Base-by-base conservation (phyloP, 2,329 filamentous ascomycete species). In the Colletotrichum liriopes region DNA sequence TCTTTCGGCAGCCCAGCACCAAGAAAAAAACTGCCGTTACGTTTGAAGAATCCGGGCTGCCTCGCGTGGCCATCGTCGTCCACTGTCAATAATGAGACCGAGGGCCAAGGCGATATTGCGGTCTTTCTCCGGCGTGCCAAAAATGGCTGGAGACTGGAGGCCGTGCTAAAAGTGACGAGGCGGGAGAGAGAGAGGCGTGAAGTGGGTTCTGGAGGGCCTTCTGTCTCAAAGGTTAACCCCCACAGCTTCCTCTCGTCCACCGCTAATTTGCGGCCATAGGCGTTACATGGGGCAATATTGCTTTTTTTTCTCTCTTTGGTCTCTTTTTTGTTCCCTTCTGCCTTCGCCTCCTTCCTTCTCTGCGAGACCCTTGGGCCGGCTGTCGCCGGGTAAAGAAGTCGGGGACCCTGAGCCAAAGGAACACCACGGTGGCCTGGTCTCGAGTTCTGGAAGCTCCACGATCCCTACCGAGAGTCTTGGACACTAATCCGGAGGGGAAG, bases 231-330 rank as follows among this genome's bases (percentile, higher is more conserved):
- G 58, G 65, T 58, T 47, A 12, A 63, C 61, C 69, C 69, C 37
- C 49, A 55, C 65, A 59, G 26, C 58, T 52, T 54, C 29, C 20
- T 47, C 18, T 56, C 58, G 58, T n/a, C 65, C 69, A 56, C 69
- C 65, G 65, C 65, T 63, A 63, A 72, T 68, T 68, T 68, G 65
- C 43, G 52, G 65, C 64, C 41, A 52, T 39, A 45, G 63, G 45
- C 55, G 56, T 26, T 66, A 62, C 52, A 58, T 54, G 55, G 54
- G 45, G 29, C 35, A 58, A 63, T 51, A 23, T 72, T 68, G 58
- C 58, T 68, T 68, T 68, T 67, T 55, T 20, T 26, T 26, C 2
- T 26, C 23, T 26, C 2, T 26, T 26, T 2, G 23, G 23, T 26
- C 23, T 29, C 23, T 32, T 12, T 39, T 52, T 39, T 14, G 18